Conservation (phyloP, 805 yeast genomes). For the Yamadazyma philogaea region DNA sequence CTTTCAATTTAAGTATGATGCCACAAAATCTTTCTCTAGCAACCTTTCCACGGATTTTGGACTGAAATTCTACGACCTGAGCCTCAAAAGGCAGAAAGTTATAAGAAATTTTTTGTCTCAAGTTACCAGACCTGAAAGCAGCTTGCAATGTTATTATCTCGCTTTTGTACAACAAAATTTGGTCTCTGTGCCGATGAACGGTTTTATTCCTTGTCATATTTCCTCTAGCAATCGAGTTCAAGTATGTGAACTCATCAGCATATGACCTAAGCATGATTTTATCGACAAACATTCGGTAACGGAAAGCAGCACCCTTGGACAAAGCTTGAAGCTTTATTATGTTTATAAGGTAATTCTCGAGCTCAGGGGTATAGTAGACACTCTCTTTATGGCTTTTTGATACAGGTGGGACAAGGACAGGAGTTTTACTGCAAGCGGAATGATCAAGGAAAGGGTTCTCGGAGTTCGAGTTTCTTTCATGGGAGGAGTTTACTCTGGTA, state of each 20-base stretch:
- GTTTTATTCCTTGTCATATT: slow-evolving; percentile 29
- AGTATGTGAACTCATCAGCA: slow-evolving; percentile 44
- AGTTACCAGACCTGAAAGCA: slow-evolving; percentile 27
- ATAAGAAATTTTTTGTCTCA: slow-evolving; percentile 9
- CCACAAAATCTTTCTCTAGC: slow-evolving; percentile 22
- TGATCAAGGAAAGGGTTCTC: slow-evolving; percentile 7
- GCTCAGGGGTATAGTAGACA: slow-evolving; percentile 18
- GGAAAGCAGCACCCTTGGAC: slow-evolving; percentile 63
- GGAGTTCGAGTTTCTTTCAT: background rate
- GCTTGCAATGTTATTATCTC: slow-evolving; percentile 42
- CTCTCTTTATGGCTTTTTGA: slow-evolving; percentile 9
- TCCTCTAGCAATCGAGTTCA: slow-evolving; percentile 56
- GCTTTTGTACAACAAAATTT: slow-evolving; percentile 24
- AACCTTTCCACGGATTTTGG: slow-evolving; percentile 40
- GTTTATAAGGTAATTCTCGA: slow-evolving; percentile 16
- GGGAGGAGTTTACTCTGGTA: background rate
- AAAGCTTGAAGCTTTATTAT: slow-evolving; percentile 63
- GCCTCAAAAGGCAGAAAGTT: slow-evolving; percentile 17
- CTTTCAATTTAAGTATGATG: slow-evolving; percentile 11
- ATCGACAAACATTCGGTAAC: slow-evolving; percentile 63
- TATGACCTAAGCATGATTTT: slow-evolving; percentile 59
- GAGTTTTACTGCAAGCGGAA: background rate
- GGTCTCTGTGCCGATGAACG: slow-evolving; percentile 34
- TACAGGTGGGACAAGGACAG: background rate
- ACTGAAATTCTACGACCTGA: slow-evolving; percentile 35